These are phyloP conservation scores for Claviceps arundinis DNA, from an alignment of 2,329 filamentous ascomycete genomes.

Conservation along the genomic window DNA sequence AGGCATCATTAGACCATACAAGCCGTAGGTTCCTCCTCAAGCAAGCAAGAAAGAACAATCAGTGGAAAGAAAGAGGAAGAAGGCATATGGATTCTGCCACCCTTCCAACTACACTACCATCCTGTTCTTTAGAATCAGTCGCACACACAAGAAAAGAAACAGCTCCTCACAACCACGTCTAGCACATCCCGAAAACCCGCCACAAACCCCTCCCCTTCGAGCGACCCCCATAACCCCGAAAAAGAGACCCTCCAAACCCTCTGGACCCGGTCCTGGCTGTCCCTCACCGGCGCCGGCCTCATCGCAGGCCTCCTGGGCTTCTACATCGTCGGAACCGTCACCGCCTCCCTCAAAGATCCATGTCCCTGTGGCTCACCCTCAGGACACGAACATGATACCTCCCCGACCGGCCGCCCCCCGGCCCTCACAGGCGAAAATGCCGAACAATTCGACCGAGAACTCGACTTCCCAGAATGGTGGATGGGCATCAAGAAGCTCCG, in stretches of 20 bases:
- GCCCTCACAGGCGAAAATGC: conserved; percentile 34
- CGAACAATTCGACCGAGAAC: conserved; percentile 42
- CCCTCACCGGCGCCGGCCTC: conserved; percentile 33
- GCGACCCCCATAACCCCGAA: conserved; percentile 12
- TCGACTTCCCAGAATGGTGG: conserved; percentile 43
- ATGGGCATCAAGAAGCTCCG: conserved; percentile 42
- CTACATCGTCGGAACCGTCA: conserved; percentile 29
- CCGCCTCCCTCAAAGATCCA: conserved; percentile 19
- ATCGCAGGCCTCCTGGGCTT: conserved; percentile 32
- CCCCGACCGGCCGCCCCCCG: conserved; percentile 35
- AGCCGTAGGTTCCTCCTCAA: conserved; percentile 14
- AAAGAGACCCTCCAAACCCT: conserved; percentile 22
- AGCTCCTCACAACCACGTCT: background rate
- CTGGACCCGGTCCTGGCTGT: conserved; percentile 27
- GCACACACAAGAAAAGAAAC: background rate
- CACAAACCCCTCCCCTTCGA: conserved; percentile 5
- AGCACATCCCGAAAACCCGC: background rate
- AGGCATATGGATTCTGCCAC: too few species aligned
- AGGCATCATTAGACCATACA: conserved; percentile 15
- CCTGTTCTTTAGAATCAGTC: too few species aligned
- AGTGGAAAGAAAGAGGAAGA: too few species aligned
- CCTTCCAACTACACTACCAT: too few species aligned
- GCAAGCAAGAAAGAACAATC: too few species aligned
- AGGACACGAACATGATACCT: conserved; percentile 19
- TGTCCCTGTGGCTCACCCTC: conserved; percentile 9